A percentile compares a stretch with the other conserved stretches of the same genome.
These are phyloP conservation scores for Venturia asperata DNA, from an alignment of 2,329 filamentous ascomycete species.

Conservation along the genomic window DNA sequence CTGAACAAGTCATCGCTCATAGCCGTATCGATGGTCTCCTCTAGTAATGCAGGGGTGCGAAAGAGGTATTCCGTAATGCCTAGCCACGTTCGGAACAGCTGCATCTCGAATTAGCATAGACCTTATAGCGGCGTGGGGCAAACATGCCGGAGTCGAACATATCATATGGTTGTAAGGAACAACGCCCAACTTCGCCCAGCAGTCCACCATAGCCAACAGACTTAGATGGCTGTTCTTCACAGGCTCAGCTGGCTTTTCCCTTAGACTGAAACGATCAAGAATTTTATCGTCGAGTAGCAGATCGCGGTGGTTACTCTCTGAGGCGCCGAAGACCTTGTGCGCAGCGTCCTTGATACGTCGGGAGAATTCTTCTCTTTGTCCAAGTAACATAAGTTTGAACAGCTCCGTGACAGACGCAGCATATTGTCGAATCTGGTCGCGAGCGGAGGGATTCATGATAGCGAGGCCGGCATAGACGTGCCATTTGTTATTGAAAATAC, in stretches of 20 bases:
- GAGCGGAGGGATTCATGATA: conserved; percentile 90
- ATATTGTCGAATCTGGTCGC: conserved; percentile 89
- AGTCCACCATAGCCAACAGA: conserved; percentile 94
- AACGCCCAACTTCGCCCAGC: conserved; percentile 89
- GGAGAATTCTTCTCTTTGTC: conserved; percentile 67
- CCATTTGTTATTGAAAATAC: conserved; percentile 98
- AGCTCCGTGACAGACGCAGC: conserved; percentile 85
- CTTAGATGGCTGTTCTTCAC: conserved; percentile 90
- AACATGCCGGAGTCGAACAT: conserved; percentile 76
- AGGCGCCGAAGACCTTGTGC: conserved; percentile 58
- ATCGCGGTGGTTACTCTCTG: conserved; percentile 49
- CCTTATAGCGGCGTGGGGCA: not conserved
- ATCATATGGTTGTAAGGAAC: conserved; percentile 99
- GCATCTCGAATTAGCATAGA: not conserved
- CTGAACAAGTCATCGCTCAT: conserved; percentile 86
- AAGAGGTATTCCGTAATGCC: conserved; percentile 97
- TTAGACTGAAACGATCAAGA: conserved; percentile 81
- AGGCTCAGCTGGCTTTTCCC: conserved; percentile 57
- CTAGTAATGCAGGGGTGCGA: conserved; percentile 69
- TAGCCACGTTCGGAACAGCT: conserved; percentile 89
- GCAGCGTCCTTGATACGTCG: conserved; percentile 73
- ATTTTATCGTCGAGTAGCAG: conserved; percentile 72
- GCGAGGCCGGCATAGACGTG: conserved; percentile 97
- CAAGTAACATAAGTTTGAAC: conserved; percentile 94
- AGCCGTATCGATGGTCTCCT: conserved; percentile 78